Conservation (phyloP, 345 rosid genomes). For the Odontarrhena argentea region DNA sequence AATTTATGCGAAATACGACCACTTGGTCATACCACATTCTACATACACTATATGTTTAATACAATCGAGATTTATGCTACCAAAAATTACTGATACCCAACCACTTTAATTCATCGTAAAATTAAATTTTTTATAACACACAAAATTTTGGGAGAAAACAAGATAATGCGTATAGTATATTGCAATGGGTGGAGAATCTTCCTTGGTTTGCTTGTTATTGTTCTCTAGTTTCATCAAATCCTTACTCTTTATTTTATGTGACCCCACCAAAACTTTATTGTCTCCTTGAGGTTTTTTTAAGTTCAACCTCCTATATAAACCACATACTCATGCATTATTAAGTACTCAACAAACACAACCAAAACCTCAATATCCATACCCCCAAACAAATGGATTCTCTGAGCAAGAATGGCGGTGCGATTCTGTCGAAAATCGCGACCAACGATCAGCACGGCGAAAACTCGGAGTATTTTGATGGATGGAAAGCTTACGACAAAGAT, state of each 20-base stretch:
- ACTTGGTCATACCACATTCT: not conserved
- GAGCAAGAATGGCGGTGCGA: conserved; percentile 26
- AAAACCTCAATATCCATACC: conserved; percentile 14
- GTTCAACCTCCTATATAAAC: conserved; percentile 30
- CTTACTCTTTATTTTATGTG: not conserved
- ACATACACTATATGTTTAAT: not conserved
- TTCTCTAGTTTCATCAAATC: conserved; percentile 33
- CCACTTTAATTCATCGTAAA: not conserved
- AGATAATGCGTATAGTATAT: not conserved
- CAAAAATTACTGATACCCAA: not conserved
- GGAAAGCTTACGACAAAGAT: conserved; percentile 76
- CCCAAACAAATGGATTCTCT: conserved; percentile 20
- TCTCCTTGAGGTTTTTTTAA: conserved; percentile 20
- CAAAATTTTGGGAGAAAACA: not conserved
- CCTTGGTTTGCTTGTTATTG: conserved; percentile 15
- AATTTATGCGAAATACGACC: conserved; percentile 7
- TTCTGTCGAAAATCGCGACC: conserved; percentile 65
- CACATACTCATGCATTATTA: conserved; percentile 1
- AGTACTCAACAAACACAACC: conserved; percentile 8
- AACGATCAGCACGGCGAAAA: conserved; percentile 68
- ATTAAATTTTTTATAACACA: too few species aligned
- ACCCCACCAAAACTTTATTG: conserved; percentile 35
- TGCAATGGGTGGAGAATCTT: conserved; percentile 28
- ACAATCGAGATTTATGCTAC: not conserved
- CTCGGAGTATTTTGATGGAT: conserved; percentile 80